Evolutionary conservation across 495 filamentous ascomycete genomes (phyloP), one percentile per base, ranked within the genome.

Genomic region (Talaromyces proteolyticus): DNA sequence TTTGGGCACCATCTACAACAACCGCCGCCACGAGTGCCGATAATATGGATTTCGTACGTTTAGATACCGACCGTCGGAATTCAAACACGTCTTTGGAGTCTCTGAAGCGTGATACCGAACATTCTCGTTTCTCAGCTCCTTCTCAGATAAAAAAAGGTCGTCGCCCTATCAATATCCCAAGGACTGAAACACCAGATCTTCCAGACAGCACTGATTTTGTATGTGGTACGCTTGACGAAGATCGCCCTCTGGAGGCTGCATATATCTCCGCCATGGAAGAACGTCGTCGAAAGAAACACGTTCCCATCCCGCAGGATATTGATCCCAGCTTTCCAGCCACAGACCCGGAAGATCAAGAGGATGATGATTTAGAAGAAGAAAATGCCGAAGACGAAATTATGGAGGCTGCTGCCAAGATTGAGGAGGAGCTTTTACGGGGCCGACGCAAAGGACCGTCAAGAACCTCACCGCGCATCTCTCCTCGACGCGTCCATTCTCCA

Each of bases 131-230:
- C 6, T 65, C 65, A 2, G 54, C 58, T 25, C 42, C 68, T 16
- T 55, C 37, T 58, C 25, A 53, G 44, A 59, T 63, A 50, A 34
- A 50, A 29, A 46, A 44, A 42, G 47, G 53, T 47, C 68, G 61
- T 51, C 72, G 57, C 44, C 18, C 65, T 18, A 62, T 65, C 6
- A 76, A 71, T 58, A 77, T 77, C 51, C 84, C 89, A 59, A 86
- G 85, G 25, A 77, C 87, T 41, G 76, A 76, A 12, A 89, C 88
- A 1, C 89, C 89, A 10, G 88, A 95, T 51, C 70, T 97, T 6
- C 93, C 93, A 8, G 93, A 98, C 66, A 95, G 90, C 66, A 96
- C 91, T 36, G 94, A 97, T 64, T 98, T 98, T 60, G 93, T 98
- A 20, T 96, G 93, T 60, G 93, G 93, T 44, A 98, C 93, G 12